These are phyloP conservation scores for Candida montana DNA, from an alignment of 805 yeast genomes.

Conservation along the genomic window DNA sequence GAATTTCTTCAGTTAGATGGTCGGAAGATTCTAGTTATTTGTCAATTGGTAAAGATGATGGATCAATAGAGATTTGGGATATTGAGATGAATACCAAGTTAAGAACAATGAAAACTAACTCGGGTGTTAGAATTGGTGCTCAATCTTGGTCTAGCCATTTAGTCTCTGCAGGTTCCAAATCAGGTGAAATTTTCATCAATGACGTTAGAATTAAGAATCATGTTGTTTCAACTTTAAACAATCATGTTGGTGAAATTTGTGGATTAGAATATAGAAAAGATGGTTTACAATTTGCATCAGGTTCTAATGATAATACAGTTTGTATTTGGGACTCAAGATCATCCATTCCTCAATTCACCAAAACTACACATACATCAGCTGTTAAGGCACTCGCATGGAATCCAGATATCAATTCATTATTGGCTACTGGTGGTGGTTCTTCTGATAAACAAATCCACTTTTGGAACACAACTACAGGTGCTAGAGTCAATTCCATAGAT, in stretches of 20 bases:
- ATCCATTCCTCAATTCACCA: conserved; percentile 62
- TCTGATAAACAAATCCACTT: conserved; percentile 84
- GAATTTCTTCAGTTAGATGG: conserved; percentile 78
- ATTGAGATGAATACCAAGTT: conserved; percentile 67
- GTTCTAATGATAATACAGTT: conserved; percentile 92
- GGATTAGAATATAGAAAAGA: conserved; percentile 83
- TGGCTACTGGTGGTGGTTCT: conserved; percentile 98
- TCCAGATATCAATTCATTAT: conserved; percentile 72
- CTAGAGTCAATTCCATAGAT: conserved; percentile 77
- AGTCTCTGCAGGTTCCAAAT: conserved; percentile 80
- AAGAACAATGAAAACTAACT: conserved; percentile 67
- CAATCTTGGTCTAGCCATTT: conserved; percentile 82
- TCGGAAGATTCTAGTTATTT: conserved; percentile 85
- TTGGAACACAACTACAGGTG: conserved; percentile 93
- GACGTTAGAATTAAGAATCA: conserved; percentile 87
- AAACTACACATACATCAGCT: conserved; percentile 84
- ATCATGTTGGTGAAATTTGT: conserved; percentile 87
- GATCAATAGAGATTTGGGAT: conserved; percentile 90
- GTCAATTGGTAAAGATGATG: conserved; percentile 79
- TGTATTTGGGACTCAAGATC: conserved; percentile 89
- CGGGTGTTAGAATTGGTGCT: conserved; percentile 72
- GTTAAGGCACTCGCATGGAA: conserved; percentile 95
- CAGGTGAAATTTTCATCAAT: conserved; percentile 79
- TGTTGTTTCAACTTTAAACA: conserved; percentile 50
- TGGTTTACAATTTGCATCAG: conserved; percentile 82